Evolutionary conservation across 495 filamentous ascomycete genomes (phyloP), one percentile per base, ranked within the genome.

Genomic region (Xylona heveae): DNA sequence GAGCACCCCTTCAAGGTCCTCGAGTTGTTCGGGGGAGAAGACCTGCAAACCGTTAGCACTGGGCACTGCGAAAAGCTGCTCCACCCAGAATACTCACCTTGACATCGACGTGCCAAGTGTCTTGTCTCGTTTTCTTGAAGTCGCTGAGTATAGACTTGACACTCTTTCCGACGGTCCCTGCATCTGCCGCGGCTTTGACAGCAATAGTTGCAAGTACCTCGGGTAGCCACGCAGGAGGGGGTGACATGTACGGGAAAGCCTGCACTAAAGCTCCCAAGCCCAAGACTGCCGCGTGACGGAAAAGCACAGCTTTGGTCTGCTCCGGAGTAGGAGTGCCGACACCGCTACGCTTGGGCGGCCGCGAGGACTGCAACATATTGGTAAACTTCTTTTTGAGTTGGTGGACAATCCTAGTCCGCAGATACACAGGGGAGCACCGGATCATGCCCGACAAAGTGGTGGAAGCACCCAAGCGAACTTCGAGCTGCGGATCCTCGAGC

Each of bases 111-210:
- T 78, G 72, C 88, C 88, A 99, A 42, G 85, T 99, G 62, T 99
- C 88, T 54, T 95, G 90, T 51, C 88, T 74, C 30, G 90, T 95
- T 66, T 95, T 99, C 58, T 99, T 99, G 52, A 99, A 99, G 42
- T 99, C 88, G 28, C 82, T 82, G 39, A 99, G 59, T 7, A 92
- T 83, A 13, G 63, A 68, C 64, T 99, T 99, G n/a, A 91, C 88
- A 39, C 88, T 92, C 49, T 90, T 90, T 4, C 90, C 90, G 32
- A 99, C 84, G 38, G 88, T 75, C 0, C 88, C 88, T 0, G 80
- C 75, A 44, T 95, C 88, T 32, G 62, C 78, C 9, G 84, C 81
- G 24, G 88, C 82, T 28, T 75, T 71, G 33, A 70, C 67, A 6
- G 88, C 91, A 35, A 99, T 52, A 26, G 75, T 72, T 19, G 88